phyloP scores from a whole-genome alignment of 164 flowering plant species.

The Aristolochia fimbriata region DNA sequence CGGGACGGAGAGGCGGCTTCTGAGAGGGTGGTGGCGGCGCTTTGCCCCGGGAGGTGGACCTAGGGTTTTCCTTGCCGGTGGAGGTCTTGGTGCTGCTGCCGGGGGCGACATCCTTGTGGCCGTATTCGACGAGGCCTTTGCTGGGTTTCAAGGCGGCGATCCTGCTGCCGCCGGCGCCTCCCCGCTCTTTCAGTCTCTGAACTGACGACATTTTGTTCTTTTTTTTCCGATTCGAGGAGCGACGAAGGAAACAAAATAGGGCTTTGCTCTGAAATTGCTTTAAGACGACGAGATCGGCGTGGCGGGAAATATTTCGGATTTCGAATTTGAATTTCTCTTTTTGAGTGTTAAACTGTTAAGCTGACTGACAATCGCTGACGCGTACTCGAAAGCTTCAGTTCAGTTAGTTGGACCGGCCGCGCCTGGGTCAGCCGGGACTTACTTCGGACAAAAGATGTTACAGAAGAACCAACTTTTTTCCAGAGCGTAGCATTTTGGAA shows the following conservation, averaged over 20 bases:
- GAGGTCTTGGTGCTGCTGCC: slow-evolving; percentile 16
- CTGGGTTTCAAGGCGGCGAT: slow-evolving; percentile 20
- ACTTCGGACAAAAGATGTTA: too few relatives aligned
- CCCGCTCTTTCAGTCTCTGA: slow-evolving; percentile 44
- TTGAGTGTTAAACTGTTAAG: too few relatives aligned
- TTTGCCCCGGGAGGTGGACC: slow-evolving; percentile 20
- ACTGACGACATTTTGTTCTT: slow-evolving; percentile 33
- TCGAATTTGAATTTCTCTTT: slow-evolving; percentile 1
- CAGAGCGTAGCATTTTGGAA: too few relatives aligned
- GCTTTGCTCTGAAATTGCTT: background rate
- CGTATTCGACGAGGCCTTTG: slow-evolving; percentile 34
- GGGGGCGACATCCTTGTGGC: slow-evolving; percentile 17
- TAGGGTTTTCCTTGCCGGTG: slow-evolving; percentile 47
- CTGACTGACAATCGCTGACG: background rate
- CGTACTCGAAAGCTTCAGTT: background rate
- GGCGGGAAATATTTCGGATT: slow-evolving; percentile 5
- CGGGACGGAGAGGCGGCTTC: slow-evolving; percentile 37
- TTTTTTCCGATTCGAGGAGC: background rate
- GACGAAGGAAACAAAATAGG: background rate
- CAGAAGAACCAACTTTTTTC: too few relatives aligned
- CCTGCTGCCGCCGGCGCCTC: slow-evolving; percentile 29
- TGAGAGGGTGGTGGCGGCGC: slow-evolving; percentile 18
- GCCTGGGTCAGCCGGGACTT: too few relatives aligned
- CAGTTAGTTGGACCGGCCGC: too few relatives aligned
- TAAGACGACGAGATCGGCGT: background rate